phyloP scores from a whole-genome alignment of 257 asterid species.

The Nicotiana knightiana region DNA sequence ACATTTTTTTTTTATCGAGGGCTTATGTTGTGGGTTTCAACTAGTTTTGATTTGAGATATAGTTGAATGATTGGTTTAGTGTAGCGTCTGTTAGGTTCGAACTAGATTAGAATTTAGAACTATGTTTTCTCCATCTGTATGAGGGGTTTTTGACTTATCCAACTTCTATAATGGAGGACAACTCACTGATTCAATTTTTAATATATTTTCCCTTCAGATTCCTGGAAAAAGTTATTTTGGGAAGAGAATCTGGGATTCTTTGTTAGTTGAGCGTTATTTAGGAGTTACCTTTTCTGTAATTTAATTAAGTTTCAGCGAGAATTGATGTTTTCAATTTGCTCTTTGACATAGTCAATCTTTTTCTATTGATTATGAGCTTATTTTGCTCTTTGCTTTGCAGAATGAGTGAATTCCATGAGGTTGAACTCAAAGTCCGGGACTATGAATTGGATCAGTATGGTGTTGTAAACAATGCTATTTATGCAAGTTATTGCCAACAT shows the following conservation, averaged over 20 bases:
- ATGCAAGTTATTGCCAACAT: slow-evolving; percentile 88
- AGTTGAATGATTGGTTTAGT: slow-evolving; percentile 1
- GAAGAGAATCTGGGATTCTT: background rate
- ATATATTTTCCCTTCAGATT: background rate
- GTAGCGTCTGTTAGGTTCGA: background rate
- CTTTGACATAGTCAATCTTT: background rate
- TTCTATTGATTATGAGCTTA: background rate
- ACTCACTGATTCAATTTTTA: background rate
- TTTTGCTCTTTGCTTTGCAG: slow-evolving; percentile 30
- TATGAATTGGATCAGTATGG: slow-evolving; percentile 93
- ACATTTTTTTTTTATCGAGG: too few relatives aligned
- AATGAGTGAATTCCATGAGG: slow-evolving; percentile 58
- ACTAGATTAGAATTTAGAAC: background rate
- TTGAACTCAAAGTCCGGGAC: slow-evolving; percentile 85
- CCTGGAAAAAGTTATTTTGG: background rate
- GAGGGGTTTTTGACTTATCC: background rate
- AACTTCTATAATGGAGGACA: background rate
- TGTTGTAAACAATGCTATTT: slow-evolving; percentile 82
- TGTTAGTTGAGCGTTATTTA: background rate
- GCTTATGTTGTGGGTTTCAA: background rate
- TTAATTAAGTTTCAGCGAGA: background rate
- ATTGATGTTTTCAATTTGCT: background rate
- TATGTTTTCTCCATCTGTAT: background rate
- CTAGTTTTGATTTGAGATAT: background rate
- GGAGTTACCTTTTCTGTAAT: background rate